Base-by-base conservation (phyloP, 495 filamentous ascomycete genomes). In the Talaromyces thailandensis region DNA sequence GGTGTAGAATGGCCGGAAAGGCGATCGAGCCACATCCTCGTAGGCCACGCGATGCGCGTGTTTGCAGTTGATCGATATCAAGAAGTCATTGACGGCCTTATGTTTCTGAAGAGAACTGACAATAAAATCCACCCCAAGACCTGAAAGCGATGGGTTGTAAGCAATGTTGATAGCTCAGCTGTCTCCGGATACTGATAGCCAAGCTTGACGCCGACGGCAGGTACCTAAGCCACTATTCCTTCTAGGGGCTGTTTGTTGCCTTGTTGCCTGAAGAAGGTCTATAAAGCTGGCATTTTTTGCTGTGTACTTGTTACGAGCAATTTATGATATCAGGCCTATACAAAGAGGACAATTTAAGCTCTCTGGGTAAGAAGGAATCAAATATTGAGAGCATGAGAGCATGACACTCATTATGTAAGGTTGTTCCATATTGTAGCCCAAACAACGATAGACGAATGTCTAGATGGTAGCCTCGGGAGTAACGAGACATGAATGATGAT, bases 21-120 rank as follows among this genome's bases (percentile, higher is more conserved):
- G 68, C 91, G 87, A 80, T 96, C 91, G 66, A 93, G 86, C 89
- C 90, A 94, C 92, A 95, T 95, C 26, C 25, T 76, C 64, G 53
- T 37, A 37, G 61, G 61, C 62, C 58, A 60, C 60, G 58, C 62
- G 57, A 63, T 55, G 59, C 56, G 45, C 28, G 56, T 37, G n/a
- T 58, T n/a, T 18, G 26, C 4, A 16, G n/a, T 11, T 29, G 18
- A 29, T 35, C 14, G 12, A 29, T 28, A 28, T 53, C n/a, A 53
- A 4, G 50, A 28, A 24, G 0, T 53, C 50, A 53, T 53, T 26
- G 50, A 53, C n/a, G 14, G 28, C 2, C n/a, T 26, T 9, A 25
- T 6, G 28, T 6, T 28, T 28, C 18, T 55, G 12, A 6, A 7
- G 9, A 21, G 51, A 11, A 29, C 28, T 16, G 24, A 21, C 43